Base-by-base conservation (phyloP, 805 yeast genomes). In the Schizosaccharomyces cryophilus region DNA sequence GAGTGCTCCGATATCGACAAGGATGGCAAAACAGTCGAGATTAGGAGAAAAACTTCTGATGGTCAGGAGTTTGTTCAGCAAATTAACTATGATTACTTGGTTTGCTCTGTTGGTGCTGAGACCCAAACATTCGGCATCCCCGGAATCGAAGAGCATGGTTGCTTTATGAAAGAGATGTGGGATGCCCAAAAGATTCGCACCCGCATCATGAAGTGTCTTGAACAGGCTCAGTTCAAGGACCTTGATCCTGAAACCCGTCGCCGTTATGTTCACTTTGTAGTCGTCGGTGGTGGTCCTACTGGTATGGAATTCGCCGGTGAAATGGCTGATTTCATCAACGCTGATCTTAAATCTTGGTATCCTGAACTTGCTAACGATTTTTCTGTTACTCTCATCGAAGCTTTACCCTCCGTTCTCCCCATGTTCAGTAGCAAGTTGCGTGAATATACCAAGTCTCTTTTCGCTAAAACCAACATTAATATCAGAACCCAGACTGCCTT, bases 231-330 rank as follows among this genome's bases (percentile, higher is more conserved):
- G 30, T 56, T 56, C 7, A 21, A 21, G n/a, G 77, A 84, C 64
- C 71, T 82, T 64, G 86, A 86, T 61, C 78, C 85, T 0, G 82
- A 82, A 24, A 95, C 86, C 71, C 81, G 96, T 73, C 80, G 81
- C 73, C 81, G 95, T 72, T 78, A 90, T 67, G 78, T 89, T 70
- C 84, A 83, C 64, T 83, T 88, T 67, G 90, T 90, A 64, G 95
- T 90, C 64, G 94, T 93, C 66, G 97, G 97, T 69, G 97, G 96
- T 73, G 97, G 97, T 65, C 96, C 97, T 71, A 89, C 97, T 55
- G 97, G 97, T 75, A 96, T 89, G 64, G 96, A 88, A 75, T 85
- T 88, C 68, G 96, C 96, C 66, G 97, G 95, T 69, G 96, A 90
- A 74, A 75, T 89, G 67, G 94, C 85, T 74, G 97, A 89, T 73